These are phyloP conservation scores for Pisolithus tinctorius DNA, from an alignment of 768 basidiomycete species.

Conservation along the genomic window DNA sequence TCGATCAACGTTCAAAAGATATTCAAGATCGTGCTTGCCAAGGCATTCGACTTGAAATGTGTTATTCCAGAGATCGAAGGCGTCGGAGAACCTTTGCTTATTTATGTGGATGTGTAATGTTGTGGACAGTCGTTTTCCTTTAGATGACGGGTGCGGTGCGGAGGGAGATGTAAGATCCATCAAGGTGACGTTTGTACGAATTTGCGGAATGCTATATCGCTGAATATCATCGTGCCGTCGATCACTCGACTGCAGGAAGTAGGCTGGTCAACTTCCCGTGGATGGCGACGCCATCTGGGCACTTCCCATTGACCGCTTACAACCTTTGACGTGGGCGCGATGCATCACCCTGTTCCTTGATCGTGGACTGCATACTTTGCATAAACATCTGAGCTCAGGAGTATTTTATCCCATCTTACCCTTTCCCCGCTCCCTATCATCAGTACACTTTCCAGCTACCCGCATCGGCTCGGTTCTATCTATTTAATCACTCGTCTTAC, in stretches of 20 bases:
- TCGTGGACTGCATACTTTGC: constrained; percentile 11
- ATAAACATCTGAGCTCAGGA: constrained; percentile 14
- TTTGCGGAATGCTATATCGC: constrained; percentile 9
- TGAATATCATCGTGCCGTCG: constrained; percentile 13
- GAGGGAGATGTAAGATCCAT: constrained; percentile 13
- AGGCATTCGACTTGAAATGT: constrained; percentile 98
- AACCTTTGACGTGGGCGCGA: not conserved
- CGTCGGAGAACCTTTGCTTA: constrained; percentile 90
- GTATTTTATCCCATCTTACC: constrained; percentile 12
- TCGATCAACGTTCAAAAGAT: constrained; percentile 99
- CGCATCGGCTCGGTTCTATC: constrained; percentile 18
- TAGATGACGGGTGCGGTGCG: constrained; percentile 8
- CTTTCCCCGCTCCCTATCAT: constrained; percentile 17
- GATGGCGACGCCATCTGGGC: constrained; percentile 10
- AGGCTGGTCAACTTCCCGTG: constrained; percentile 6
- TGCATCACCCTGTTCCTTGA: constrained; percentile 8
- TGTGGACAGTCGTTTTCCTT: constrained; percentile 20
- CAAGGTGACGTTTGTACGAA: constrained; percentile 26
- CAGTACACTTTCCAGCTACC: constrained; percentile 17
- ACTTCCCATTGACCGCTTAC: constrained; percentile 8
- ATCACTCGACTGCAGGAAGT: constrained; percentile 11
- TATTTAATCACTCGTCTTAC: constrained; percentile 2
- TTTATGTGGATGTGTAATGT: constrained; percentile 71
- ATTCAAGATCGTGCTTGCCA: constrained; percentile 95
- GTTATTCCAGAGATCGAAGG: constrained; percentile 97